Evolutionary conservation across 2,329 filamentous ascomycete genomes (phyloP).

Genomic region (Fusarium mundagurra): DNA sequence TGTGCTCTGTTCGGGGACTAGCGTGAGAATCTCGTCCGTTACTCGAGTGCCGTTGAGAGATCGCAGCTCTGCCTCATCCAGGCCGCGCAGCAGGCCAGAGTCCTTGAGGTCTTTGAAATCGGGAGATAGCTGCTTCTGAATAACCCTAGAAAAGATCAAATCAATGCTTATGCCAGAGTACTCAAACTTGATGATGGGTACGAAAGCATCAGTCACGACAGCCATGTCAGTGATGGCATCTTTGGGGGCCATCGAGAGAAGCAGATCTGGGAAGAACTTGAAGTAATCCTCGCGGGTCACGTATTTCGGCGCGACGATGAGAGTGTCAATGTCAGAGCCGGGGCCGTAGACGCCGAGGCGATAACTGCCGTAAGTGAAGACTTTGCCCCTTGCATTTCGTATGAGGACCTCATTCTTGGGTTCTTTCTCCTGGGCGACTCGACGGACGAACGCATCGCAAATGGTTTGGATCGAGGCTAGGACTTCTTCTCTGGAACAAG

Average conservation of each 20-base stretch:
- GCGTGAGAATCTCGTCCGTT: conserved; percentile 87
- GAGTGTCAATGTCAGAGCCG: conserved; percentile 96
- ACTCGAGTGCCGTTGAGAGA: conserved; percentile 95
- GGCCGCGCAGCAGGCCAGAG: conserved; percentile 82
- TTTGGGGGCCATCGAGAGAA: conserved; percentile 78
- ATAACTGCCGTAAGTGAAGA: conserved; percentile 97
- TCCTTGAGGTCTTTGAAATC: conserved; percentile 79
- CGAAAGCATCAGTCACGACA: conserved; percentile 87
- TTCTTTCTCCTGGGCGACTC: conserved; percentile 78
- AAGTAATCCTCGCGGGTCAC: conserved; percentile 93
- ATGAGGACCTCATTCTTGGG: conserved; percentile 78
- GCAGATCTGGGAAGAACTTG: conserved; percentile 81
- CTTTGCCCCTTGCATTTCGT: conserved; percentile 86
- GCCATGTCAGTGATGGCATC: conserved; percentile 87
- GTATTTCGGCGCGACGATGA: conserved; percentile 91
- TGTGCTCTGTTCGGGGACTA: conserved; percentile 89
- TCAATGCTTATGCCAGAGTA: conserved; percentile 93
- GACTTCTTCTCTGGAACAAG: conserved; percentile 57
- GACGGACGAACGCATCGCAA: conserved; percentile 85
- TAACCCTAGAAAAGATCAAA: conserved; percentile 85
- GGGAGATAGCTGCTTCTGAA: conserved; percentile 73
- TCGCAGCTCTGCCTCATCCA: conserved; percentile 87
- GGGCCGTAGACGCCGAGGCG: conserved; percentile 93
- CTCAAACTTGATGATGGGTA: conserved; percentile 97
- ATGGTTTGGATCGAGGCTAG: conserved; percentile 81